phyloP scores from a whole-genome alignment of 148 eudicot species.

The Vaccinium myrtillus region DNA sequence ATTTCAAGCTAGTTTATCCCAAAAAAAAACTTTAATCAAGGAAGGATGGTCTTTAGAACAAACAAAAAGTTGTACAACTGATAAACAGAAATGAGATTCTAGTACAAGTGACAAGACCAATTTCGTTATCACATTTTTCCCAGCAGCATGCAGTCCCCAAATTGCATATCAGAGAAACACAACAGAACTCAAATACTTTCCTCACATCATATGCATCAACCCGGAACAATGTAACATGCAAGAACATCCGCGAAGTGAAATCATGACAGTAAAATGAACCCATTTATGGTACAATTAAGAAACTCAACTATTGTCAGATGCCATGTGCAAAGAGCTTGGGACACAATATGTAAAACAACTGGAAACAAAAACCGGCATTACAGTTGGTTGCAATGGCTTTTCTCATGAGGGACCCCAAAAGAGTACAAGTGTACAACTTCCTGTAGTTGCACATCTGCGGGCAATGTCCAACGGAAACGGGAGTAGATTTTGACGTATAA shows the following conservation, averaged over 20 bases:
- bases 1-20: too few species aligned
- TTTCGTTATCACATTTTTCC: background rate
- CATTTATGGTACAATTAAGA: background rate
- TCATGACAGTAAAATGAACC: background rate
- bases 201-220: background rate
- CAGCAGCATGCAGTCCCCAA: background rate
- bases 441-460: background rate
- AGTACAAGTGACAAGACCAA: background rate
- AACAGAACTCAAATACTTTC: background rate
- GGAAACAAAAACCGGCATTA: background rate
- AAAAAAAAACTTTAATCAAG: background rate
- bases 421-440: background rate
- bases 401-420: background rate
- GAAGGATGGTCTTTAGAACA: background rate
- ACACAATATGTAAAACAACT: background rate
- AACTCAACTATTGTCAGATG: background rate
- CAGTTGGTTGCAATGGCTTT: background rate
- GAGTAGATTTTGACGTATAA: background rate
- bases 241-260: background rate
- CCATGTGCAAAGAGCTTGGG: background rate
- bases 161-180: too few species aligned
- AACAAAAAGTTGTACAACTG: background rate
- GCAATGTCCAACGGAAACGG: background rate
- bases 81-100: background rate
- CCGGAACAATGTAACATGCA: background rate